Evolutionary conservation across 1,284 basidiomycete genomes (phyloP), one percentile per base, ranked within the genome.

Genomic region (Marasmius sp.): DNA sequence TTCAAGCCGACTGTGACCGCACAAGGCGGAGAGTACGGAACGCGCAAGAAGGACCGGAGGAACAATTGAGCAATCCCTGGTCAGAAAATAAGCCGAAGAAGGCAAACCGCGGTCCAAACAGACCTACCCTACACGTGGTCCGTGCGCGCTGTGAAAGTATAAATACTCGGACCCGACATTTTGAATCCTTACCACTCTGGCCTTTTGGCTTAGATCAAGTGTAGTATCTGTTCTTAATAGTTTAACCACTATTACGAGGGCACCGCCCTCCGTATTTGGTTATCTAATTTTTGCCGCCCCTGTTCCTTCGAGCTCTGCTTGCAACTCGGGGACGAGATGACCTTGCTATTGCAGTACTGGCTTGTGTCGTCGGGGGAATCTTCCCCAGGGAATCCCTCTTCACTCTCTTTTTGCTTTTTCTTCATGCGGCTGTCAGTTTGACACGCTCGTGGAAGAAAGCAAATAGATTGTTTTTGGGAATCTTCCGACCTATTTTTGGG

Each of bases 131-230:
- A 27, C 27, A 27, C 27, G 5, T 27, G 27, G 27, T 27, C 27
- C 27, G 27, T 27, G 27, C 27, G 27, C 27, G 5, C 27, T 27
- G 27, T 2, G 27, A 27, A 27, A 27, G 27, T 27, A 27, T 27
- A 27, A 27, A 27, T 27, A 27, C 27, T 5, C 27, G 27, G 27
- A 27, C 27, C 5, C 27, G 27, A 27, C 48, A 33, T 48, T 14
- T 16, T 22, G 60, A 65, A 47, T 79, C 81, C 67, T 85, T 79
- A 89, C 87, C 88, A 89, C 89, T 93, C 87, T 93, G 92, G 88
- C 91, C 92, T 89, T 91, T 92, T 91, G 91, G 91, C 89, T 92
- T 94, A 91, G 91, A 92, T 92, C 91, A 93, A 93, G 91, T 93
- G 91, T 93, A 92, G 92, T 92, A 92, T 91, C 88, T 91, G 88